Percentiles rank a stretch among this genome's conserved stretches.
Evolutionary conservation across 352 stramenopile genomes (phyloP).

Genomic region (Globisporangium acanthophoron): DNA sequence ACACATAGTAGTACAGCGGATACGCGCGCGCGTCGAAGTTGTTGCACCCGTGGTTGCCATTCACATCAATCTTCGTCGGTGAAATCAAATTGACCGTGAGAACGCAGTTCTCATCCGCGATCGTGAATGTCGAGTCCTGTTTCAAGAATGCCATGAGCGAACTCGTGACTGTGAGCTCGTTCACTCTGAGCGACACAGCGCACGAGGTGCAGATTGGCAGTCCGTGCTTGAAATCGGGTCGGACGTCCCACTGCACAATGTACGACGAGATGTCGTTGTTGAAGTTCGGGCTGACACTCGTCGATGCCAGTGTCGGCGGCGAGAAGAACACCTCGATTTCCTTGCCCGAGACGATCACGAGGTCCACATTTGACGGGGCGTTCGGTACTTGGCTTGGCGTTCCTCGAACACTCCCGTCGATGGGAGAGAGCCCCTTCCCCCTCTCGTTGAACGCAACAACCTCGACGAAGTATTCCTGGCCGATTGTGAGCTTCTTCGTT

Average conservation of each 20-base stretch:
- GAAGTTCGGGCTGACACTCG: conserved; percentile 54
- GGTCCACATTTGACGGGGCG: conserved; percentile 82
- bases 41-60: conserved; percentile 25
- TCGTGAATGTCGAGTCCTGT: conserved; percentile 36
- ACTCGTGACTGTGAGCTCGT: conserved; percentile 29
- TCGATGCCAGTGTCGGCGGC: conserved; percentile 46
- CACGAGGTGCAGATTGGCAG: conserved; percentile 43
- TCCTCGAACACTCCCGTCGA: conserved; percentile 22
- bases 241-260: conserved; percentile 86
- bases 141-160: conserved; percentile 25
- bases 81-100: conserved; percentile 27
- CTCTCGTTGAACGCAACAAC: conserved; percentile 72
- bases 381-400: conserved; percentile 84
- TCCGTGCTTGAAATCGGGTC: conserved; percentile 59
- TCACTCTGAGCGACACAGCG: conserved; percentile 32
- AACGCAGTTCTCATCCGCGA: conserved; percentile 46
- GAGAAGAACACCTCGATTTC: conserved; percentile 90
- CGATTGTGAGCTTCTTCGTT: conserved; percentile 49
- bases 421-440: conserved; percentile 48
- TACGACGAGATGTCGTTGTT: conserved; percentile 88
- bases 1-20: conserved; percentile 60
- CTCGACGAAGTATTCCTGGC: conserved; percentile 73
- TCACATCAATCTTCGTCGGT: conserved; percentile 20
- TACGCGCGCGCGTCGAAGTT: conserved; percentile 46
- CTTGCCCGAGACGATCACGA: conserved; percentile 83